These are phyloP conservation scores for Warburgia ugandensis DNA, from an alignment of 164 flowering plant genomes.

Conservation along the genomic window DNA sequence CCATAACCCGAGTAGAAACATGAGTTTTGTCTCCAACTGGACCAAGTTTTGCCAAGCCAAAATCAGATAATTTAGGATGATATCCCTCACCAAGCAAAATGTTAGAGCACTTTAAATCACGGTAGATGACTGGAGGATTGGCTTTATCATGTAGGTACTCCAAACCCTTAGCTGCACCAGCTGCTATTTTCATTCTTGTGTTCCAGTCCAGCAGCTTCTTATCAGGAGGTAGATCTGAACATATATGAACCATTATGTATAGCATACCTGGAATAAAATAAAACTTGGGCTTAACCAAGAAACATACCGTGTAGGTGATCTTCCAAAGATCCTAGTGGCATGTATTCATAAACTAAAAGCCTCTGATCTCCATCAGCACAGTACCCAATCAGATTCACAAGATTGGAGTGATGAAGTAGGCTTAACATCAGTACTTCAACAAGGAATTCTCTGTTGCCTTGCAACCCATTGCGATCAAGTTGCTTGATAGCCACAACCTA, in stretches of 20 bases:
- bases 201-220: constrained; percentile 64
- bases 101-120: constrained; percentile 85
- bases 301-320: constrained; percentile 64
- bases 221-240: constrained; percentile 39
- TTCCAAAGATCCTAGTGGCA: constrained; percentile 85
- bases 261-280: background rate
- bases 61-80: constrained; percentile 76
- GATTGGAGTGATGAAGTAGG: constrained; percentile 60
- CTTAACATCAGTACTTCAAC: constrained; percentile 67
- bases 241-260: too few species aligned
- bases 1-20: constrained; percentile 90
- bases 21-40: constrained; percentile 74
- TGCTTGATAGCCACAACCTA: constrained; percentile 85
- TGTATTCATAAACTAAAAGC: constrained; percentile 73
- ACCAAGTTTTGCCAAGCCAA: constrained; percentile 85
- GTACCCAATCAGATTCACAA: constrained; percentile 68
- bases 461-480: constrained; percentile 63
- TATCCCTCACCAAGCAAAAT: constrained; percentile 75
- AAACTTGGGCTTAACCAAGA: background rate
- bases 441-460: constrained; percentile 69
- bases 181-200: too few species aligned
- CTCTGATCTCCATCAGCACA: constrained; percentile 77
- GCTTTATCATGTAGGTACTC: constrained; percentile 69
- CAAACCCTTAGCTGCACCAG: constrained; percentile 74
- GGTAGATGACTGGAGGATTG: constrained; percentile 73